Evolutionary conservation across 768 basidiomycete species (phyloP), one percentile per base, ranked within the genome.

Genomic region (Auricularia auricula-judae): DNA sequence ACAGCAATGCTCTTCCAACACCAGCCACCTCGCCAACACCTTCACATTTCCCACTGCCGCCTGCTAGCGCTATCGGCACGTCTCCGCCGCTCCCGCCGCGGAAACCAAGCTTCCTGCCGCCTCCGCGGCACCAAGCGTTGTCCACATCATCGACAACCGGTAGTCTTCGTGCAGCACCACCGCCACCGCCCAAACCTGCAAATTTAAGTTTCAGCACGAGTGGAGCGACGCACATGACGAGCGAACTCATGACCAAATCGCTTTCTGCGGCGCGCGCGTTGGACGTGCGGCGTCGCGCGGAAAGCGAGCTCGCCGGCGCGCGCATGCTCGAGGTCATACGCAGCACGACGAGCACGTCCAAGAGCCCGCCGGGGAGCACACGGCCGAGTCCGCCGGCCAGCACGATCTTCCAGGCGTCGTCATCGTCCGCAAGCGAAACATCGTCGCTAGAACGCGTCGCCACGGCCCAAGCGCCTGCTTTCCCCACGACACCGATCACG

Each of bases 141-240:
- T n/a, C 56, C 8, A n/a, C 56, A 7, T 4, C 56, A 10, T 59
- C 56, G 14, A 33, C 56, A 8, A 23, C 29, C 10, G 34, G 23
- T 3, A 59, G 23, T 7, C 7, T 59, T 7, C 18, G 23, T 36
- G 78, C 88, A 61, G 80, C 81, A 35, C 88, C 89, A 67, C 75
- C 90, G 10, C 86, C 79, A 23, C 76, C 90, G 5, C 80, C 83
- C 16, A 70, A 71, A 14, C 66, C 80, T 79, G 66, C 74, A 10
- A 59, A 34, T 59, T 18, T 59, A 1, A 29, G n/a, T 14, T 5
- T 23, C 8, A 23, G 56, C 34, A 34, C 56, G 10, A 59, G 56
- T 33, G 56, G 56, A 10, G 56, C 56, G 3, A 3, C 34, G 34
- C 29, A 35, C 12, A 14, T 33, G 23, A 59, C 56, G 56, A 29